These are phyloP conservation scores for Trypanosoma cruzi DNA, from an alignment of 208 protist species.

Conservation along the genomic window DNA sequence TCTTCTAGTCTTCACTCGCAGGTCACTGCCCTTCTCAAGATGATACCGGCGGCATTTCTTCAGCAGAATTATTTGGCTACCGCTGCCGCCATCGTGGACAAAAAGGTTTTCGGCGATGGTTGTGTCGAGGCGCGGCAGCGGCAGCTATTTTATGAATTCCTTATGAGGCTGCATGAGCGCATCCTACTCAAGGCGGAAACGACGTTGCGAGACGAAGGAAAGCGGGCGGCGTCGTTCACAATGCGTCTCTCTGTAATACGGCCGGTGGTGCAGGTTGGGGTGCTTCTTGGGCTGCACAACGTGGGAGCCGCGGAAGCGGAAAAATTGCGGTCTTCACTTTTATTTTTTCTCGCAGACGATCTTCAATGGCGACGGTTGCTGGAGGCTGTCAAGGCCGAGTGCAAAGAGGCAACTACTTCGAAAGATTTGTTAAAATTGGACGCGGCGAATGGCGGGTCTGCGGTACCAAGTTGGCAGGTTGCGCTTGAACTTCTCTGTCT, in stretches of 20 bases:
- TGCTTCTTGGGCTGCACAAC: constrained; percentile 12
- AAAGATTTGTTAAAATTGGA: too few relatives aligned
- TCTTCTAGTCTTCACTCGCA: constrained; percentile 16
- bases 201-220: neutral
- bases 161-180: constrained; percentile 11
- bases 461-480: constrained; percentile 2
- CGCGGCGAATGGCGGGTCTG: neutral
- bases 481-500: constrained; percentile 5
- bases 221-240: neutral
- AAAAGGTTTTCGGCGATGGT: neutral
- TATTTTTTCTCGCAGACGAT: constrained; percentile 25
- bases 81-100: neutral
- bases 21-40: constrained; percentile 1
- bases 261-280: constrained; percentile 20
- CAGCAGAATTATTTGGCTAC: neutral
- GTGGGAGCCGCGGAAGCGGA: neutral
- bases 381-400: constrained; percentile 4
- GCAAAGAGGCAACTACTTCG: neutral
- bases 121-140: neutral
- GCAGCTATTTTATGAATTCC: neutral
- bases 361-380: neutral
- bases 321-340: constrained; percentile 2
- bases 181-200: constrained; percentile 9
- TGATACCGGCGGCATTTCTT: neutral
- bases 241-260: constrained; percentile 9